phyloP scores from a whole-genome alignment of 139 green algal species.

The Desmodesmus armatus region DNA sequence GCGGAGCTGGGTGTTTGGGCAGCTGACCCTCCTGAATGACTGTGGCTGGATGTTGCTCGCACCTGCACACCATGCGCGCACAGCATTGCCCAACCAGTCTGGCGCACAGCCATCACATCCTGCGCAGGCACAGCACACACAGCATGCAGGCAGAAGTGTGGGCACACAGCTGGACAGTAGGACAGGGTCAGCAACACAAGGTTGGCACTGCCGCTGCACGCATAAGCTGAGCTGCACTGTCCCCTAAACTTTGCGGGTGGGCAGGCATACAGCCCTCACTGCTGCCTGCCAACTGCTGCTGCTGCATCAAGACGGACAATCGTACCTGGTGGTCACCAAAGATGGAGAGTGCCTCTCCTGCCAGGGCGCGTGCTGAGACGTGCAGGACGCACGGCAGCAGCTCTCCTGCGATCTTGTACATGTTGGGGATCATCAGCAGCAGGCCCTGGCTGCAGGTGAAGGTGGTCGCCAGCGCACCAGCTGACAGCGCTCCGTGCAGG shows the following conservation, averaged over 20 bases:
- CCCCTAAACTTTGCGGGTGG: neutral
- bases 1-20: too few relatives aligned
- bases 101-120: slow-evolving; percentile 66
- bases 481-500: slow-evolving; percentile 66
- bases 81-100: slow-evolving; percentile 69
- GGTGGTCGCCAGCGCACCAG: slow-evolving; percentile 66
- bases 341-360: slow-evolving; percentile 68
- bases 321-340: slow-evolving; percentile 72
- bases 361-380: slow-evolving; percentile 63
- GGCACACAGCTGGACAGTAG: neutral
- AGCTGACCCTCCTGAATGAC: too few relatives aligned
- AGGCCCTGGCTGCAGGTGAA: slow-evolving; percentile 75
- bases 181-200: neutral
- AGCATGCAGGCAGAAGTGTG: too few relatives aligned
- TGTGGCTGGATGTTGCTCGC: too few relatives aligned
- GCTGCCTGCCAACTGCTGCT: neutral
- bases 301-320: too few relatives aligned
- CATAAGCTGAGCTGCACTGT: too few relatives aligned
- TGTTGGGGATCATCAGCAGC: slow-evolving; percentile 76
- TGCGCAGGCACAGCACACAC: slow-evolving; percentile 8
- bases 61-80: slow-evolving; percentile 68
- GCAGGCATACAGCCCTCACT: neutral
- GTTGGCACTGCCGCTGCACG: too few relatives aligned
- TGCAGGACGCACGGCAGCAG: slow-evolving; percentile 71
- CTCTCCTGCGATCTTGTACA: slow-evolving; percentile 77